Evolutionary conservation across 805 yeast genomes (phyloP), one percentile per base, ranked within the genome.

Genomic region (Myxozyma nipponensis): DNA sequence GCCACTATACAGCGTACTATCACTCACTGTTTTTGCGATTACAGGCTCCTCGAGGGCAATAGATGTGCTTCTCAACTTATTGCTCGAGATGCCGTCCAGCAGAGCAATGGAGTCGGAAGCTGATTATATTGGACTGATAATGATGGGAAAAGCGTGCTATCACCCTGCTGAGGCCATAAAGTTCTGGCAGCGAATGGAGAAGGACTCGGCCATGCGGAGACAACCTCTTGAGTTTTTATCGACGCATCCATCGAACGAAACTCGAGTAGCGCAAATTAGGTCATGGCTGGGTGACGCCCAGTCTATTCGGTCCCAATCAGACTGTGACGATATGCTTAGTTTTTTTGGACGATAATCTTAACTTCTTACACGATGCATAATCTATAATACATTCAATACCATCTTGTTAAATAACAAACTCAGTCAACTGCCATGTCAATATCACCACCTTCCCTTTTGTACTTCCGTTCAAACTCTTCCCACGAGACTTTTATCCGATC

Each of bases 91-190:
- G 77, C 97, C 97, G 0, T 85, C 95, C 0, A 85, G 95, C 0
- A 74, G 99, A 61, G 87, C 80, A 52, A 88, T 88, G 96, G 99
- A 93, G 68, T 77, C 88, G 0, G 98, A 93, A 66, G 98, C 98
- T 0, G 98, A 93, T 68, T 83, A 83, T 61, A 90, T 93, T 26
- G 99, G 99, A 0, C 71, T 93, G 53, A 84, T 88, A 81, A 74
- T 91, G 58, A 86, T 91, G 96, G 79, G 96, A 1, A 72, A 81
- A 52, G 95, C 95, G 42, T 93, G 99, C 65, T 93, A 76, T 66
- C 71, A 90, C 56, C 89, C 96, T 4, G 69, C 70, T 17, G 87
- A 82, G 58, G 84, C 96, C 0, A 78, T 84, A 0, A 70, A 69
- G 9, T 76, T 93, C 50, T 93, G 99, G 99, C 67, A 75, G 46